Conservation (phyloP, 495 filamentous ascomycete species). For the Lindgomyces ingoldianus region DNA sequence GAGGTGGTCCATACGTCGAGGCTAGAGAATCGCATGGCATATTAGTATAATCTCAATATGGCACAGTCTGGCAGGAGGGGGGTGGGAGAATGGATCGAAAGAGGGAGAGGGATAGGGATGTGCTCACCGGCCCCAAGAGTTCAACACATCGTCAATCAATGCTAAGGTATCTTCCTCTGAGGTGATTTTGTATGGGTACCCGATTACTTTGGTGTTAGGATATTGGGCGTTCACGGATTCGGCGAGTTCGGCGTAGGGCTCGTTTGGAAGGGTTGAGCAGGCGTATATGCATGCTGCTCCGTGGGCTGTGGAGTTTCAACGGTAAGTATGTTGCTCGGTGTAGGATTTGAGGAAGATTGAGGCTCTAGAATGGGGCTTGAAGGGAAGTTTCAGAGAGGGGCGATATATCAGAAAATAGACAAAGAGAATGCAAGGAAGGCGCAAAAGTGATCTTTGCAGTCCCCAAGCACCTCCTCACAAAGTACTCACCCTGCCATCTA, state of each 20-base stretch:
- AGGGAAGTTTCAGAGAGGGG: background rate
- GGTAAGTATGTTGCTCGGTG: background rate
- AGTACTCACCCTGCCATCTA: no score
- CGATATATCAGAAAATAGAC: background rate
- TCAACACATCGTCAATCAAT: constrained; percentile 63
- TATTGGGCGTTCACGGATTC: constrained; percentile 43
- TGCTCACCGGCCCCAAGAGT: constrained; percentile 52
- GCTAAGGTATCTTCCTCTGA: constrained; percentile 60
- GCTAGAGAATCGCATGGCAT: background rate
- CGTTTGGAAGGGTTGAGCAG: constrained; percentile 39
- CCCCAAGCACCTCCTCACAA: background rate
- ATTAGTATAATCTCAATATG: constrained; percentile 1
- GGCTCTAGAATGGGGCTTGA: background rate
- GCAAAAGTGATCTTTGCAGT: background rate
- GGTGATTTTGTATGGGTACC: constrained; percentile 57
- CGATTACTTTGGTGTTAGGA: constrained; percentile 60
- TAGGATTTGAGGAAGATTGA: background rate
- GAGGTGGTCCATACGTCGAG: constrained; percentile 60
- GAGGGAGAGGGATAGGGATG: background rate
- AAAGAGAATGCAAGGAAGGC: background rate
- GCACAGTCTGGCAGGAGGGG: background rate
- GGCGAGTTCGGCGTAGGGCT: constrained; percentile 42
- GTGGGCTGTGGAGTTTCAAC: constrained; percentile 49
- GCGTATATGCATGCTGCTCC: constrained; percentile 64
- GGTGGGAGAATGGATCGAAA: no score